Percentiles rank a stretch among this genome's conserved stretches.
Evolutionary conservation across 2,329 filamentous ascomycete genomes (phyloP).

Genomic region (Scedosporium minutisporum): DNA sequence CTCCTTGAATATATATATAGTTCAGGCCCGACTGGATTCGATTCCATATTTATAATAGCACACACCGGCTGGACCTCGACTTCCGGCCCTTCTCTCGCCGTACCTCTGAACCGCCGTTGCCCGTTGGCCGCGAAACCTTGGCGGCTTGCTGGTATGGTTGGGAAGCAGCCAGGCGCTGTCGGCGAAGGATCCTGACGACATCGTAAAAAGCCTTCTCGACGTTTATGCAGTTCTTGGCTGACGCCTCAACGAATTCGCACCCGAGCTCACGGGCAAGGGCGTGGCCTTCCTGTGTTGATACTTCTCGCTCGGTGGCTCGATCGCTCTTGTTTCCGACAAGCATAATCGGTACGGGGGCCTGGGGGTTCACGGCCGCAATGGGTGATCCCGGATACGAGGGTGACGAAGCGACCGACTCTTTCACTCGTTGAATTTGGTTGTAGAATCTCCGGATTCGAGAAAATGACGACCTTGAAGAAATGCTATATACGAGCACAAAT

Average conservation of each 20-base stretch:
- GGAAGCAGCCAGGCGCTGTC: constrained; percentile 50
- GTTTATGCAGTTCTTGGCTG: constrained; percentile 96
- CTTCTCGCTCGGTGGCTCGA: constrained; percentile 87
- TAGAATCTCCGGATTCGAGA: constrained; percentile 91
- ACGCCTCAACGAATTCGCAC: constrained; percentile 95
- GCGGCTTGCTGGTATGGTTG: constrained; percentile 12
- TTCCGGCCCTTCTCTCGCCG: constrained; percentile 7
- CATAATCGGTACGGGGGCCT: constrained; percentile 83
- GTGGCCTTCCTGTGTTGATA: constrained; percentile 91
- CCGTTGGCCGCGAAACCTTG: background rate
- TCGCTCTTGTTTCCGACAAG: constrained; percentile 98
- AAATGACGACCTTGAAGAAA: constrained; percentile 93
- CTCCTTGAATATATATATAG: background rate
- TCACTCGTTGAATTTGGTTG: constrained; percentile 93
- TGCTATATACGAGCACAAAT: constrained; percentile 96
- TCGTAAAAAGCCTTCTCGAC: constrained; percentile 98
- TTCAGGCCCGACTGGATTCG: background rate
- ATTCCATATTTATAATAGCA: background rate
- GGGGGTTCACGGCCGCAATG: constrained; percentile 47
- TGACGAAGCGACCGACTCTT: constrained; percentile 74
- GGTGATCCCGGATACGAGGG: constrained; percentile 70
- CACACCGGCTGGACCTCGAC: background rate
- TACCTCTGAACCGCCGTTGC: constrained; percentile 19
- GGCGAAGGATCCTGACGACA: constrained; percentile 81
- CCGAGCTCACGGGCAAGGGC: constrained; percentile 84